Evolutionary conservation across 345 rosid species (phyloP).

Genomic region (Boechera stricta): DNA sequence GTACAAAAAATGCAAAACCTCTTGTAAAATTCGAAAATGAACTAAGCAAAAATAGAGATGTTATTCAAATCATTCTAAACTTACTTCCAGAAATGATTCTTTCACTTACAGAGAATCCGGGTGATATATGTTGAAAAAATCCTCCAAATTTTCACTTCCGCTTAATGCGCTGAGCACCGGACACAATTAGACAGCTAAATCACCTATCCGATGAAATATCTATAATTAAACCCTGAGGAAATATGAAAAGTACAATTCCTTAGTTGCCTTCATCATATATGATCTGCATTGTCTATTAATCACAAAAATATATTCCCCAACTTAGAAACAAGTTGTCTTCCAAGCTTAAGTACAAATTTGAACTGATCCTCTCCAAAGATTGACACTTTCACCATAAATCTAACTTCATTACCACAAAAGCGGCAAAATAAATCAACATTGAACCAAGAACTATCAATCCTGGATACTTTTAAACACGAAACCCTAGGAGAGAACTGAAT

Average conservation of each 20-base stretch:
- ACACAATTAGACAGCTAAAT: slow-evolving; percentile 22
- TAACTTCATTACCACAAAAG: slow-evolving; percentile 28
- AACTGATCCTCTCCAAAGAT: slow-evolving; percentile 29
- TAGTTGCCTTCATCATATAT: slow-evolving; percentile 10
- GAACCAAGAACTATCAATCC: neutral
- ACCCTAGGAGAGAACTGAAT: slow-evolving; percentile 38
- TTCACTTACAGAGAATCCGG: slow-evolving; percentile 5
- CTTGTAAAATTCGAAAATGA: slow-evolving; percentile 1
- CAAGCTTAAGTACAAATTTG: slow-evolving; percentile 28
- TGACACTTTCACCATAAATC: slow-evolving; percentile 29
- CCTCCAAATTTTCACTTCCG: slow-evolving; percentile 11
- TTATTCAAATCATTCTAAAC: slow-evolving; percentile 14
- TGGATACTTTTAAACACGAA: slow-evolving; percentile 15
- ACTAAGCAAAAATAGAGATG: slow-evolving; percentile 8
- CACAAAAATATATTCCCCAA: slow-evolving; percentile 20
- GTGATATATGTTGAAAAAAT: neutral
- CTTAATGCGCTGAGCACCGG: slow-evolving; percentile 2
- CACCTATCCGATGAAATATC: slow-evolving; percentile 6
- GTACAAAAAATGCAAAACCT: neutral
- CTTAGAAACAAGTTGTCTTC: neutral
- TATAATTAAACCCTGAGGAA: slow-evolving; percentile 19
- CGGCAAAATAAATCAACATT: neutral
- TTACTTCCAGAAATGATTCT: slow-evolving; percentile 1
- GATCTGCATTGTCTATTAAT: slow-evolving; percentile 21
- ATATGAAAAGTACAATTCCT: slow-evolving; percentile 10